A percentile compares a stretch with the other conserved stretches of the same genome.
These are phyloP conservation scores for Termitomyces bulborhizus DNA, from an alignment of 768 basidiomycete genomes.

Conservation along the genomic window DNA sequence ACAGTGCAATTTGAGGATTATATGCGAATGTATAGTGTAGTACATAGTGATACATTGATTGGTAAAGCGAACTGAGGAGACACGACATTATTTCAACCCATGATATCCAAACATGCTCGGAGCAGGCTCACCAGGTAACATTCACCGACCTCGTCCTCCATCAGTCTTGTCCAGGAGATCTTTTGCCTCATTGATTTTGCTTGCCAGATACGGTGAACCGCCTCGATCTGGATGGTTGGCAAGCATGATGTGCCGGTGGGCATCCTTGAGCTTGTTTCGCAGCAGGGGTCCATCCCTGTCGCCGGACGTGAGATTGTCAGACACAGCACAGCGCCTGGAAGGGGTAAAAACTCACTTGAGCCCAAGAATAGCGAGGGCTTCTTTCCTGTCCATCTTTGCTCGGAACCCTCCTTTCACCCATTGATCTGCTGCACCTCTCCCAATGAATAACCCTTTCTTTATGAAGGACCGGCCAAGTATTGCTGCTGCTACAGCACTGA, in stretches of 20 bases:
- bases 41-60: conserved; percentile 14
- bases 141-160: conserved; percentile 32
- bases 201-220: conserved; percentile 96
- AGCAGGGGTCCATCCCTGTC: conserved; percentile 75
- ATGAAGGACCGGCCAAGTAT: conserved; percentile 69
- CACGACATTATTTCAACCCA: neutral
- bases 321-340: neutral
- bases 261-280: conserved; percentile 83
- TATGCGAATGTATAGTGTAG: conserved; percentile 4
- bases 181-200: conserved; percentile 99
- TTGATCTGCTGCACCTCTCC: conserved; percentile 63
- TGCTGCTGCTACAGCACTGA: conserved; percentile 73
- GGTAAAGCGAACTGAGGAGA: conserved; percentile 4
- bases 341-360: conserved; percentile 64
- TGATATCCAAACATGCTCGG: neutral
- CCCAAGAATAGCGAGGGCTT: conserved; percentile 88
- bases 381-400: conserved; percentile 92
- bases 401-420: conserved; percentile 95
- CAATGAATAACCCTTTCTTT: conserved; percentile 53
- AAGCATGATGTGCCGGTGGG: conserved; percentile 95
- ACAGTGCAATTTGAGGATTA: conserved; percentile 10
- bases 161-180: conserved; percentile 84
- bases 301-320: neutral
- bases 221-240: conserved; percentile 98
- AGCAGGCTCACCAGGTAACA: conserved; percentile 2